Evolutionary conservation across 768 basidiomycete genomes (phyloP).

Genomic region (Suillus placidus): DNA sequence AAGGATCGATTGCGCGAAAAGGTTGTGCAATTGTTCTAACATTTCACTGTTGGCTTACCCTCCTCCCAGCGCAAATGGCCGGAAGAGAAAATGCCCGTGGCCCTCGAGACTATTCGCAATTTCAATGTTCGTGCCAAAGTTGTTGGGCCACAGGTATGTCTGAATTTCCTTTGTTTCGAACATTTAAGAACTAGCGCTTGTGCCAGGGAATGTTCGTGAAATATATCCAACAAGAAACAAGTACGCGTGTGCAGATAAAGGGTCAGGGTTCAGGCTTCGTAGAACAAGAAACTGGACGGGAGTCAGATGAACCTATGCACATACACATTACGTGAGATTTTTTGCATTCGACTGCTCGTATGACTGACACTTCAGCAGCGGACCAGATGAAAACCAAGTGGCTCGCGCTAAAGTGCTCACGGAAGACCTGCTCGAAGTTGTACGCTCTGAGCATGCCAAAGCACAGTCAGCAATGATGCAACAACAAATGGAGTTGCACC

Average conservation of each 20-base stretch:
- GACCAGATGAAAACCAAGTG: conserved; percentile 87
- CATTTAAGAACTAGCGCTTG: not conserved
- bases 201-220: conserved; percentile 93
- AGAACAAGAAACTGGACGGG: conserved; percentile 86
- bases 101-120: conserved; percentile 88
- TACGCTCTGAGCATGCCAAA: conserved; percentile 85
- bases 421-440: conserved; percentile 89
- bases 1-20: conserved; percentile 67
- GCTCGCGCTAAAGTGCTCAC: conserved; percentile 85
- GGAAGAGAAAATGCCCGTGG: conserved; percentile 91
- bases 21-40: conserved; percentile 37
- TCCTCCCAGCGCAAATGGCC: conserved; percentile 87
- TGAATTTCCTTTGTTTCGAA: too few species aligned
- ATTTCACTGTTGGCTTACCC: conserved; percentile 14
- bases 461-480: conserved; percentile 64
- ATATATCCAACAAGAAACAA: conserved; percentile 96
- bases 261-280: conserved; percentile 94
- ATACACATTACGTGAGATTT: conserved; percentile 83
- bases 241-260: conserved; percentile 96
- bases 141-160: conserved; percentile 85
- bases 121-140: conserved; percentile 99
- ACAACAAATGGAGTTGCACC: conserved; percentile 86
- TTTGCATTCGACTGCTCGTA: conserved; percentile 21
- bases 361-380: conserved; percentile 33
- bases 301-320: conserved; percentile 88